Conservation (phyloP, 2,329 filamentous ascomycete genomes). For the Trichoderma afroharzianum region DNA sequence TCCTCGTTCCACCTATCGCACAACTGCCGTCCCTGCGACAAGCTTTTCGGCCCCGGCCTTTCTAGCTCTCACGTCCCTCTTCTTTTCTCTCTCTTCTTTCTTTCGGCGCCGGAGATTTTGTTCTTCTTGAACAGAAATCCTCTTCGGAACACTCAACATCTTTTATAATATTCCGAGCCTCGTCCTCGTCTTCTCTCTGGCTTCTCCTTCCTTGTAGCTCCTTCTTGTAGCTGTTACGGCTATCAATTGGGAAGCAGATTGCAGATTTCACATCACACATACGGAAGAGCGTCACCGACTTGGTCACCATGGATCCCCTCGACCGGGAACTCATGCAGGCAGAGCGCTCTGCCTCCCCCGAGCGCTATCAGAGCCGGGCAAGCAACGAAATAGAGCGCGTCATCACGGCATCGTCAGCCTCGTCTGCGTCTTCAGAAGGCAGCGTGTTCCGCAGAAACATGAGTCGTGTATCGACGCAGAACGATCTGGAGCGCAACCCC, state of each 20-base stretch:
- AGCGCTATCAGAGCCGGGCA: slow-evolving; percentile 36
- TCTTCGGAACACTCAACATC: background rate
- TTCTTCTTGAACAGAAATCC: background rate
- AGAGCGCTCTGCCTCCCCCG: slow-evolving; percentile 52
- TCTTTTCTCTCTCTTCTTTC: background rate
- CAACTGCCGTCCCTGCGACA: slow-evolving; percentile 9
- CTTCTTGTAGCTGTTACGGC: background rate
- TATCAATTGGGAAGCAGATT: background rate
- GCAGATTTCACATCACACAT: background rate
- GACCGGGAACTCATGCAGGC: slow-evolving; percentile 52
- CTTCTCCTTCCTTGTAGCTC: background rate
- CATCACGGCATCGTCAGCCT: slow-evolving; percentile 49
- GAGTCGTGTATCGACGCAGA: slow-evolving; percentile 60
- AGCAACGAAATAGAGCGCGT: slow-evolving; percentile 59
- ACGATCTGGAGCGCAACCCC: slow-evolving; percentile 65
- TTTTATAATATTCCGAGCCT: background rate
- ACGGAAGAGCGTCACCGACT: background rate
- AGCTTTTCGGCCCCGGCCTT: background rate
- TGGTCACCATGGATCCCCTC: slow-evolving; percentile 39
- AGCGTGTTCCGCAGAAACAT: slow-evolving; percentile 43
- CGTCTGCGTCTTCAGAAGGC: slow-evolving; percentile 45
- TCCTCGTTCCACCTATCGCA: background rate
- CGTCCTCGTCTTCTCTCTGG: background rate
- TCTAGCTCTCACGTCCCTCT: background rate
- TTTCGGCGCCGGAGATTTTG: background rate